Base-by-base conservation (phyloP, 2,329 filamentous ascomycete species). In the Aspergillus udagawae region DNA sequence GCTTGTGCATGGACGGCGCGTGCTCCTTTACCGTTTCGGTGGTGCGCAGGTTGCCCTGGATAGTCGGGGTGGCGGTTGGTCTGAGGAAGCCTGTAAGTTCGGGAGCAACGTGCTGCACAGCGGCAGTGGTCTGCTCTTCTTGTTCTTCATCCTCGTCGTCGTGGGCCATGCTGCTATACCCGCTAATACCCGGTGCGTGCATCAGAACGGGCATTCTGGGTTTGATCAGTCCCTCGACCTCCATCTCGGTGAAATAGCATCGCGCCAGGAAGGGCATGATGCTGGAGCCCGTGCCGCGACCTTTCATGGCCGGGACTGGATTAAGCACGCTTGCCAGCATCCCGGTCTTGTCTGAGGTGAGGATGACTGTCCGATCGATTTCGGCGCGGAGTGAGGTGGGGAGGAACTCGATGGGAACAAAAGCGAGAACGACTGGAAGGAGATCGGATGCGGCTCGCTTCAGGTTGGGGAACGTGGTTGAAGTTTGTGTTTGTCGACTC, bases 321-420 rank as follows among this genome's bases (percentile, higher is more conserved):
- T 94, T 91, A 58, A 97, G 78, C 12, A 95, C 86, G 70, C 91
- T 93, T 5, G 91, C 86, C 10, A 94, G 69, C 83, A 97, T 90
- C 45, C 89, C 88, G 32, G 86, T 80, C 68, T 86, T 86, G 70
- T 87, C 82, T 58, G 82, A 80, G 4, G 81, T 83, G 23, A 96
- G 76, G 55, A 96, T 88, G 21, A 91, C 89, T 2, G 90, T 90
- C 62, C 90, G 88, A 68, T 97, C 91, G 60, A 96, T 80, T 51
- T 91, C 84, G 10, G 86, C 83, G 53, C 93, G 87, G 21, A 91
- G 70, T 1, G 88, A 84, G 8, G 87, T 84, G n/a, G 88, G 83
- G 41, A 96, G 75, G 68, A 85, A 80, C 51, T 85, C 79, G 55
- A 88, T 84, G 1, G 88, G 86, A 3, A 94, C 74, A 56, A 80